These are phyloP conservation scores for Zygotorulaspora danielsina DNA, from an alignment of 805 yeast species.

Conservation along the genomic window DNA sequence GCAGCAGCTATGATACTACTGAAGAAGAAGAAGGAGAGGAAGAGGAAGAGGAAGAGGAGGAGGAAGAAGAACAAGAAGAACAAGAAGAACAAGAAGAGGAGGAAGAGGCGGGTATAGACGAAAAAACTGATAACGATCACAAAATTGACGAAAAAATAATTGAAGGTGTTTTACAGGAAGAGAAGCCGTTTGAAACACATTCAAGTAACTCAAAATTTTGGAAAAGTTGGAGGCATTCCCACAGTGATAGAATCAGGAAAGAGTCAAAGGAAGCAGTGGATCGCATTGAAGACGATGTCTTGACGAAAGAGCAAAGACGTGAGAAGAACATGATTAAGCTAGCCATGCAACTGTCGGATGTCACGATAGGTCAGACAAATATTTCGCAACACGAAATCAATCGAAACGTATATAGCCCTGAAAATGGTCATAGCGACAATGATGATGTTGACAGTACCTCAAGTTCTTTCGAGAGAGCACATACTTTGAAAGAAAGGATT, in stretches of 20 bases:
- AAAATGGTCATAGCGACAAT: conserved; percentile 1
- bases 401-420: neutral
- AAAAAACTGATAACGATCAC: neutral
- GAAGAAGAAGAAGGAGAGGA: conserved; percentile 1
- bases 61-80: conserved; percentile 1
- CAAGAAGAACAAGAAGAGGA: neutral
- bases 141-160: neutral
- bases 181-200: conserved; percentile 3
- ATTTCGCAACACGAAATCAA: neutral
- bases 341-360: conserved; percentile 11
- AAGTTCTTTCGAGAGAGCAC: conserved; percentile 20
- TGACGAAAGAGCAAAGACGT: conserved; percentile 15
- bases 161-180: conserved; percentile 3
- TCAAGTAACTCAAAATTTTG: conserved; percentile 15
- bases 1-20: neutral
- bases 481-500: conserved; percentile 12
- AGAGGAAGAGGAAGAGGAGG: conserved; percentile 2
- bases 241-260: conserved; percentile 4
- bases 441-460: conserved; percentile 13
- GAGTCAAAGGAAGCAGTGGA: neutral
- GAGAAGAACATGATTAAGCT: conserved; percentile 14
- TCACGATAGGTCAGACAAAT: conserved; percentile 3
- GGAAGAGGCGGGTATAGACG: neutral
- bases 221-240: conserved; percentile 18
- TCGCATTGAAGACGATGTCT: conserved; percentile 1